Conservation (phyloP, 192 early-diverging fungal species). For the Chytriomyces confervae region DNA sequence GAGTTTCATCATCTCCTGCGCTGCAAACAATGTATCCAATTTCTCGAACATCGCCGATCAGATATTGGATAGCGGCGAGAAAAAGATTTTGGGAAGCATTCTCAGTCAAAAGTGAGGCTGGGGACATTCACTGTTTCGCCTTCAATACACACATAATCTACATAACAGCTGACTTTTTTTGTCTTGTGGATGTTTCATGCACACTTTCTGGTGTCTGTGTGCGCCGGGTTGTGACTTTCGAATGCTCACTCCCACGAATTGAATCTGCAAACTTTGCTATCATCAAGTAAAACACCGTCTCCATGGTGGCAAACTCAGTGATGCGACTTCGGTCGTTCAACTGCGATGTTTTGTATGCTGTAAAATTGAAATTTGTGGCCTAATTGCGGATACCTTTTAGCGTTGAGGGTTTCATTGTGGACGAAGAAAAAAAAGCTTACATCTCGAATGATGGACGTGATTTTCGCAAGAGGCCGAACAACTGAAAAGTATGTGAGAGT, state of each 20-base stretch:
- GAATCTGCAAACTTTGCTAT: constrained; percentile 10
- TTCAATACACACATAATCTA: no score
- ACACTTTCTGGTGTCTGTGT: no score
- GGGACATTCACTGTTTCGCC: no score
- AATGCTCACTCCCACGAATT: background rate
- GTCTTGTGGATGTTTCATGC: no score
- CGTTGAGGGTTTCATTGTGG: no score
- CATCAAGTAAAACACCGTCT: constrained; percentile 6
- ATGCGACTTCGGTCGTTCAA: background rate
- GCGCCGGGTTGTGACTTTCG: no score
- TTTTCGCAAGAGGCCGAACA: background rate
- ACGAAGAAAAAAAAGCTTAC: background rate
- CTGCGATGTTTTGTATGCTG: background rate
- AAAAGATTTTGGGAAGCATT: constrained; percentile 7
- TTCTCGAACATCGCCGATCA: constrained; percentile 25
- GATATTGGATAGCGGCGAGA: constrained; percentile 49
- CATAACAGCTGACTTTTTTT: no score
- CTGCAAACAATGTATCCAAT: background rate
- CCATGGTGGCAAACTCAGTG: constrained; percentile 8
- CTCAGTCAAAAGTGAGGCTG: no score
- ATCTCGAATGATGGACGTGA: background rate
- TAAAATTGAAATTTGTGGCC: background rate
- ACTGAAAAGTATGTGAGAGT: background rate
- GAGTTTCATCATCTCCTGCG: constrained; percentile 24
- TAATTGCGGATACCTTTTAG: background rate